These are phyloP conservation scores for Russula brevipes DNA, from an alignment of 768 basidiomycete species.

Conservation along the genomic window DNA sequence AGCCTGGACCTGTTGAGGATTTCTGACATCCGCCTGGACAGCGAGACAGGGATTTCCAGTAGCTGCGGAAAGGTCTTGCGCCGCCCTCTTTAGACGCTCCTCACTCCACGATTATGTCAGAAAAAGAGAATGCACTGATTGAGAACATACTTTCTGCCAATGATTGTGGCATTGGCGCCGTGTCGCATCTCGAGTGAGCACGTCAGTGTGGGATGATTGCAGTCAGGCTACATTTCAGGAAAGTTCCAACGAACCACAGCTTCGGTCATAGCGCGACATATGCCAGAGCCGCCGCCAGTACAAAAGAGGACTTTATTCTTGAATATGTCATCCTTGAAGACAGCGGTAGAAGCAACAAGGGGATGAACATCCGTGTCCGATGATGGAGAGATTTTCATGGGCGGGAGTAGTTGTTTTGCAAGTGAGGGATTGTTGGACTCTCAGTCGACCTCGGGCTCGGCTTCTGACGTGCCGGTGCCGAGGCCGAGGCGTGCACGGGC, in stretches of 20 bases:
- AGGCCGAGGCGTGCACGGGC: no score
- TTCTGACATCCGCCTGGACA: constrained; percentile 76
- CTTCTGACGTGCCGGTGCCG: no score
- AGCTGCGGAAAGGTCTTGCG: constrained; percentile 59
- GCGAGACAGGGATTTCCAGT: constrained; percentile 73
- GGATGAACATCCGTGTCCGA: constrained; percentile 42
- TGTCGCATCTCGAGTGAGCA: constrained; percentile 59
- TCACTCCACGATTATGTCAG: constrained; percentile 40
- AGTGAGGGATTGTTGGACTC: no score
- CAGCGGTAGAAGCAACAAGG: constrained; percentile 46
- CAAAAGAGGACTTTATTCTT: constrained; percentile 86
- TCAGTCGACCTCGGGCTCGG: no score
- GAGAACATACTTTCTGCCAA: constrained; percentile 74
- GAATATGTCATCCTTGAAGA: constrained; percentile 81
- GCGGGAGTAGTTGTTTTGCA: no score
- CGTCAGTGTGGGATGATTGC: background rate
- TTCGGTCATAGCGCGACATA: constrained; percentile 85
- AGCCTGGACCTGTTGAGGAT: constrained; percentile 61
- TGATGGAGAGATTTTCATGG: background rate
- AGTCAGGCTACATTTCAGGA: background rate
- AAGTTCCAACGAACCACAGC: constrained; percentile 52
- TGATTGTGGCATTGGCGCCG: constrained; percentile 75
- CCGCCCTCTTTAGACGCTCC: constrained; percentile 63
- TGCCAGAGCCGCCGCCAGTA: constrained; percentile 90
- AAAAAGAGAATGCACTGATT: constrained; percentile 7